A percentile compares a stretch with the other conserved stretches of the same genome.
phyloP scores from a whole-genome alignment of 176 grass and related monocot genomes.

The Cocos nucifera region DNA sequence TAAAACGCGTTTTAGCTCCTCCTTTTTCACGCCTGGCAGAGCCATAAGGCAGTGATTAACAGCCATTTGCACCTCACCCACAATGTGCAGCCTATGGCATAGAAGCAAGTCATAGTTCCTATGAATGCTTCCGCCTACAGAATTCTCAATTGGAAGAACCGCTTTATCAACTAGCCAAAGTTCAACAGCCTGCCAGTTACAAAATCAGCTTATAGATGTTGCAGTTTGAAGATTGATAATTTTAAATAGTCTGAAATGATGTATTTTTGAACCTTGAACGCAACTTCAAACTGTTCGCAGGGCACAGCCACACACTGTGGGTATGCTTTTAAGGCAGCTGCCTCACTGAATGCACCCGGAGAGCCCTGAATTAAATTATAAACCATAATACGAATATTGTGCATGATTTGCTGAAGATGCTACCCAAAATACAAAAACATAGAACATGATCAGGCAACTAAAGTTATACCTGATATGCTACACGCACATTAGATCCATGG shows the following conservation, averaged over 20 bases:
- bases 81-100: slow-evolving; percentile 42
- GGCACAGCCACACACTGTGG: slow-evolving; percentile 40
- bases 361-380: slow-evolving; percentile 32
- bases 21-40: slow-evolving; percentile 33
- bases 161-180: slow-evolving; percentile 44
- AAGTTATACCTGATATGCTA: slow-evolving; percentile 48
- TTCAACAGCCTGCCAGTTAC: slow-evolving; percentile 43
- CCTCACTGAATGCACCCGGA: slow-evolving; percentile 42
- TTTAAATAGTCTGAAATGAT: too few relatives aligned
- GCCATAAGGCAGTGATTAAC: slow-evolving; percentile 50
- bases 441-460: not conserved
- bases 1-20: slow-evolving; percentile 34
- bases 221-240: too few relatives aligned
- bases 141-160: slow-evolving; percentile 62
- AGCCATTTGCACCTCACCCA: slow-evolving; percentile 46
- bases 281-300: slow-evolving; percentile 41
- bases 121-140: slow-evolving; percentile 49
- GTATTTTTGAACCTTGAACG: slow-evolving; percentile 30
- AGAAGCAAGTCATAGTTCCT: slow-evolving; percentile 57
- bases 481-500: slow-evolving; percentile 30
- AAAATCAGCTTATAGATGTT: not conserved
- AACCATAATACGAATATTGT: not conserved
- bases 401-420: too few relatives aligned
- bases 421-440: too few relatives aligned
- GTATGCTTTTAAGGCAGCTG: slow-evolving; percentile 46